Evolutionary conservation across 768 basidiomycete species (phyloP).

Genomic region (Pisolithus tinctorius): DNA sequence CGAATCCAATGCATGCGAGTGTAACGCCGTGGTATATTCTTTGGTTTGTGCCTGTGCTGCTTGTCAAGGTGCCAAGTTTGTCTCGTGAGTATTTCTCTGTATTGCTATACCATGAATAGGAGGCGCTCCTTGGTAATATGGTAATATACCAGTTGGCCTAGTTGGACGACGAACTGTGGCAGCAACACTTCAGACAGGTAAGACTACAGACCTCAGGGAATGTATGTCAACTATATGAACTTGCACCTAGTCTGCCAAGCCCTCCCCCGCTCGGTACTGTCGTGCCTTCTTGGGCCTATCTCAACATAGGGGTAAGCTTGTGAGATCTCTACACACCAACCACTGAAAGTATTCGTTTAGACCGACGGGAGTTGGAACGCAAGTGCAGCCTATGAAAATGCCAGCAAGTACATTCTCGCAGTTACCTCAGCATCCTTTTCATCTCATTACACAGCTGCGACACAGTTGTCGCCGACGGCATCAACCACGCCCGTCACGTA

Average conservation of each 20-base stretch:
- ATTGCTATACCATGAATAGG: neutral
- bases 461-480: neutral
- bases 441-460: neutral
- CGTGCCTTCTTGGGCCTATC: slow-evolving; percentile 26
- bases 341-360: neutral
- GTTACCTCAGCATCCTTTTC: neutral
- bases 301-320: slow-evolving; percentile 2
- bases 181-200: neutral
- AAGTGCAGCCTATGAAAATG: neutral
- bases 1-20: slow-evolving; percentile 27
- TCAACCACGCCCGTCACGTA: neutral
- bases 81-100: slow-evolving; percentile 8
- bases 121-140: neutral
- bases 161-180: slow-evolving; percentile 3
- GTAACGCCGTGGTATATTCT: slow-evolving; percentile 28
- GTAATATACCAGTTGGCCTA: neutral
- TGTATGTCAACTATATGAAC: neutral
- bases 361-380: neutral
- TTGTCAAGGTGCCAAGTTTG: slow-evolving; percentile 18
- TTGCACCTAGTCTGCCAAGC: slow-evolving; percentile 11
- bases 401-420: neutral
- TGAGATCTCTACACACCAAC: neutral
- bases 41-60: slow-evolving; percentile 28
- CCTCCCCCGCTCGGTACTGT: slow-evolving; percentile 15
- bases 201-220: neutral